phyloP scores from a whole-genome alignment of 2,329 filamentous ascomycete species.

The Emergomyces pasteurianus region DNA sequence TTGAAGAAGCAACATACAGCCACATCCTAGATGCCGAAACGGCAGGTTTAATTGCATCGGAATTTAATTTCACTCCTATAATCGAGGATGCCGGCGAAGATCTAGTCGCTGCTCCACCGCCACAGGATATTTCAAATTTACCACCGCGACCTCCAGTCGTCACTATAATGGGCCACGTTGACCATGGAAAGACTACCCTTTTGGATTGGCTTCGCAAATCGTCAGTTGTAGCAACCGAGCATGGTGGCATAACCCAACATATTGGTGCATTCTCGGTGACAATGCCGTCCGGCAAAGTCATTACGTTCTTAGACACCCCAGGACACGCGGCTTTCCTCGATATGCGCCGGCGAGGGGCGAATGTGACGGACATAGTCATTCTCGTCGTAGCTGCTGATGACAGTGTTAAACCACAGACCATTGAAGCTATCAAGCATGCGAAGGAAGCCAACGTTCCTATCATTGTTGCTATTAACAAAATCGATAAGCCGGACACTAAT shows the following conservation, averaged over 20 bases:
- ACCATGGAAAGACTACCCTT: constrained; percentile 95
- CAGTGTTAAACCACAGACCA: constrained; percentile 91
- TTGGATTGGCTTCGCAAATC: constrained; percentile 88
- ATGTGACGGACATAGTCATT: constrained; percentile 93
- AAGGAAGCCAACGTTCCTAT: constrained; percentile 79
- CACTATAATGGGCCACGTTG: constrained; percentile 98
- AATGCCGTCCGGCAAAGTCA: constrained; percentile 73
- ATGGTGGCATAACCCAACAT: constrained; percentile 95
- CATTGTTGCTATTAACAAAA: constrained; percentile 95
- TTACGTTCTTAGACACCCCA: constrained; percentile 94
- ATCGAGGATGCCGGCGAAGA: constrained; percentile 58
- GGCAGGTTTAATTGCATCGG: constrained; percentile 76
- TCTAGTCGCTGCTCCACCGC: constrained; percentile 55
- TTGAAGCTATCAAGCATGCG: constrained; percentile 93
- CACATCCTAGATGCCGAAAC: constrained; percentile 86
- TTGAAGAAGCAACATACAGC: constrained; percentile 69
- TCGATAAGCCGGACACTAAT: constrained; percentile 76
- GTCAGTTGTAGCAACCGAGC: constrained; percentile 79
- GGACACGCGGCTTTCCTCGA: constrained; percentile 91
- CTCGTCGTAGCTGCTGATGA: constrained; percentile 94
- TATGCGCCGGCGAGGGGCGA: constrained; percentile 91
- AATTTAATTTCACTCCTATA: constrained; percentile 83
- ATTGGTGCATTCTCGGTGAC: constrained; percentile 93
- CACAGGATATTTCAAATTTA: constrained; percentile 55
- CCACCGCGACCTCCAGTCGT: constrained; percentile 80